Evolutionary conservation across 805 yeast genomes (phyloP).

Genomic region (Kluyveromyces aestuarii): DNA sequence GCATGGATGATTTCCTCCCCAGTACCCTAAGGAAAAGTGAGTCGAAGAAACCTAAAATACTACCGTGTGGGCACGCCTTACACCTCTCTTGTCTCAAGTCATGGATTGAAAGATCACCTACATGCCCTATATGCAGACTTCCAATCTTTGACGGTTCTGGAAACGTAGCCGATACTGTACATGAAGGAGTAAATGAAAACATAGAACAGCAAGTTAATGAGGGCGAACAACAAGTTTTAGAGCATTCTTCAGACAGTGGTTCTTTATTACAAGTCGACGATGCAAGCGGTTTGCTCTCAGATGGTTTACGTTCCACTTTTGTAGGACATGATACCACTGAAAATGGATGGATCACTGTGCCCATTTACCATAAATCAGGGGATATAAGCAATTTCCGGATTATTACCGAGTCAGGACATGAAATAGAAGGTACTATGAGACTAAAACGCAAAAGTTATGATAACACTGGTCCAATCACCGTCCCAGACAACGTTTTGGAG

Average conservation of each 20-base stretch:
- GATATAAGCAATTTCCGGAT: constrained; percentile 3
- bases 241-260: neutral
- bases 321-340: neutral
- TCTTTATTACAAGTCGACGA: neutral
- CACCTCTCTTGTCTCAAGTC: constrained; percentile 85
- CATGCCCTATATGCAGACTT: constrained; percentile 87
- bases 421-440: constrained; percentile 1
- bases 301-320: neutral
- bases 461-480: constrained; percentile 3
- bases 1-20: constrained; percentile 79
- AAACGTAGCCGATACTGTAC: constrained; percentile 7
- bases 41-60: constrained; percentile 58
- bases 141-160: constrained; percentile 42
- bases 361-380: neutral
- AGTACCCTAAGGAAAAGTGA: constrained; percentile 24
- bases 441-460: neutral
- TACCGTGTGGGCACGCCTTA: constrained; percentile 78
- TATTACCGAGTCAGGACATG: constrained; percentile 5
- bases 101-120: constrained; percentile 87
- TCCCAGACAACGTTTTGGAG: constrained; percentile 8
- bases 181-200: neutral
- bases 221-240: neutral
- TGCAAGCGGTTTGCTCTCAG: neutral
- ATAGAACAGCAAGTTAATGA: neutral
- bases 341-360: neutral